phyloP scores from a whole-genome alignment of 2,329 filamentous ascomycete genomes.

The Colletotrichum sp. region DNA sequence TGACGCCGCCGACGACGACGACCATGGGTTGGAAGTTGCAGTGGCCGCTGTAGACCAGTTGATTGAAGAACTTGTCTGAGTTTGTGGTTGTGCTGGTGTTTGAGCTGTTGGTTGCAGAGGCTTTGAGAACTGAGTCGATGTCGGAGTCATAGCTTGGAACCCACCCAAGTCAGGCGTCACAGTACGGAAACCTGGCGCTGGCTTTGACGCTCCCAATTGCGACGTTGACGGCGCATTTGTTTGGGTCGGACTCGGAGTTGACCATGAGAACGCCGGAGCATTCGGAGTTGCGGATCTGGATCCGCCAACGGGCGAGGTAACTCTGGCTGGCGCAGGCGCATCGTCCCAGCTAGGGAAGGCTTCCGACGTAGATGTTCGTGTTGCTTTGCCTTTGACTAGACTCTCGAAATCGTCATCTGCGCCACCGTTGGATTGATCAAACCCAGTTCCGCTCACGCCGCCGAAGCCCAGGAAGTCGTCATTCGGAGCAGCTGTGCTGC shows the following conservation, averaged over 20 bases:
- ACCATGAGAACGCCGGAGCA: conserved; percentile 68
- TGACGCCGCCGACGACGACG: conserved; percentile 38
- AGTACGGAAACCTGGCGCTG: conserved; percentile 55
- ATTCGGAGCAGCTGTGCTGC: conserved; percentile 51
- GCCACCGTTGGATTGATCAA: conserved; percentile 56
- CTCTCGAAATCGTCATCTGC: conserved; percentile 82
- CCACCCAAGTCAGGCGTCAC: conserved; percentile 63
- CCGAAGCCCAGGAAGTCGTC: conserved; percentile 77
- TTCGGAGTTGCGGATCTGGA: conserved; percentile 42
- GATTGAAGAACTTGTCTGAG: conserved; percentile 41
- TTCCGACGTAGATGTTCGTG: conserved; percentile 43
- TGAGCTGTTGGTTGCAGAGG: conserved; percentile 53
- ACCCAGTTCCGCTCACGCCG: conserved; percentile 65
- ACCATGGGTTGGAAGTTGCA: conserved; percentile 54
- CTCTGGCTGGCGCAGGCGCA: conserved; percentile 33
- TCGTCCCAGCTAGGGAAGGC: conserved; percentile 56
- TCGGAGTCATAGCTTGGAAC: conserved; percentile 62
- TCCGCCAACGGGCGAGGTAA: conserved; percentile 37
- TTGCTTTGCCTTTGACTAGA: conserved; percentile 78
- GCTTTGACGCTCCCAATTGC: conserved; percentile 39
- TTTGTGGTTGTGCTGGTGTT: conserved; percentile 23
- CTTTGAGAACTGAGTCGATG: conserved; percentile 67
- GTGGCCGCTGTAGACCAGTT: conserved; percentile 55
- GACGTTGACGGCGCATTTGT: conserved; percentile 29
- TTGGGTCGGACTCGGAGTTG: conserved; percentile 55